phyloP scores from a whole-genome alignment of 2,329 filamentous ascomycete genomes.

The Epichloe scottii region DNA sequence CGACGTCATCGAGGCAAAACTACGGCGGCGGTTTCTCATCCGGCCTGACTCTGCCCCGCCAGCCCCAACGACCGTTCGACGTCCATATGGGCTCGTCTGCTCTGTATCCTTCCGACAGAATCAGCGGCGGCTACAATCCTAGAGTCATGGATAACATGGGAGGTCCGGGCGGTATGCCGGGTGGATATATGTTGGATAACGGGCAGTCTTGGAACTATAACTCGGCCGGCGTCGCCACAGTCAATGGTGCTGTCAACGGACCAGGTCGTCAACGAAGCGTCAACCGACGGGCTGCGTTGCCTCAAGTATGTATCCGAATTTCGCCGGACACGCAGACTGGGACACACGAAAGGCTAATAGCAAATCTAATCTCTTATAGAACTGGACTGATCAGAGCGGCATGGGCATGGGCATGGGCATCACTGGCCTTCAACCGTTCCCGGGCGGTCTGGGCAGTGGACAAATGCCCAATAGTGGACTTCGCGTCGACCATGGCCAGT shows the following conservation, averaged over 20 bases:
- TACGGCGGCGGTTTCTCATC: constrained; percentile 40
- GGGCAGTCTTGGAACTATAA: constrained; percentile 70
- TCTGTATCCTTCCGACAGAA: constrained; percentile 59
- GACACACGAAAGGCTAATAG: neutral
- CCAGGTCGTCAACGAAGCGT: constrained; percentile 43
- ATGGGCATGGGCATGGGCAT: constrained; percentile 32
- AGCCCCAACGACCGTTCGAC: constrained; percentile 67
- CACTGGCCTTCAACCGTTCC: constrained; percentile 22
- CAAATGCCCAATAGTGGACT: constrained; percentile 28
- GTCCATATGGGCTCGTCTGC: constrained; percentile 48
- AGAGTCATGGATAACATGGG: constrained; percentile 44
- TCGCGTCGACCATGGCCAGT: constrained; percentile 29
- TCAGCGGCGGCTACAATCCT: constrained; percentile 43
- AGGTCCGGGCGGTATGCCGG: constrained; percentile 26
- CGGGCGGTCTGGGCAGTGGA: constrained; percentile 22
- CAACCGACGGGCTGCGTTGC: constrained; percentile 50
- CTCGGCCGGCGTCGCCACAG: constrained; percentile 51
- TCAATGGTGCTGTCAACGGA: constrained; percentile 53
- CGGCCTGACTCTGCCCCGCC: constrained; percentile 29
- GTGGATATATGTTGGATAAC: constrained; percentile 48
- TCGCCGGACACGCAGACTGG: neutral
- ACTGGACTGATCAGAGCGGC: constrained; percentile 36
- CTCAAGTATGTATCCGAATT: constrained; percentile 47
- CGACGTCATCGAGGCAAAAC: constrained; percentile 54
- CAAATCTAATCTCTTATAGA: constrained; percentile 19